Conservation (phyloP, 768 basidiomycete genomes). For the Hygrocybe punicea region DNA sequence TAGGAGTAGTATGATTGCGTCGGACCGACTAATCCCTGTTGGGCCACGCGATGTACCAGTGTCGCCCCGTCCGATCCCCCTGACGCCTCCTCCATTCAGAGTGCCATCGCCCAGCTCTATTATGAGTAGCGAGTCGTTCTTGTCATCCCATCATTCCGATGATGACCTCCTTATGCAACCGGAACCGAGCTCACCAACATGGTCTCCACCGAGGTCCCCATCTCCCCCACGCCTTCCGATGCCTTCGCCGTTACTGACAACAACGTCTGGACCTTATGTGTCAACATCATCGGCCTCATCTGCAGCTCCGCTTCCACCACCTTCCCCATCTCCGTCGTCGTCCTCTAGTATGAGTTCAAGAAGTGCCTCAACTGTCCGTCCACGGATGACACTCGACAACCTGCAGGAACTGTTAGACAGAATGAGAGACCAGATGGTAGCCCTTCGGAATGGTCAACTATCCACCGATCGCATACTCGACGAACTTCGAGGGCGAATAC, state of each 20-base stretch:
- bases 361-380: slow-evolving; percentile 32
- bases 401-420: slow-evolving; percentile 54
- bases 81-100: slow-evolving; percentile 21
- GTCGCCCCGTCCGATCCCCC: slow-evolving; percentile 21
- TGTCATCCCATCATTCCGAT: slow-evolving; percentile 71
- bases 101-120: slow-evolving; percentile 23
- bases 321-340: slow-evolving; percentile 37
- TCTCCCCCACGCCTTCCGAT: slow-evolving; percentile 2
- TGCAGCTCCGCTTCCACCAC: slow-evolving; percentile 32
- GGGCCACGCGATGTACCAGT: slow-evolving; percentile 22
- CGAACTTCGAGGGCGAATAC: slow-evolving; percentile 49
- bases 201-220: slow-evolving; percentile 17
- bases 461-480: slow-evolving; percentile 60
- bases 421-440: slow-evolving; percentile 56
- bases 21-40: slow-evolving; percentile 22
- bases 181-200: slow-evolving; percentile 4
- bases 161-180: slow-evolving; percentile 44
- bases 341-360: too few species aligned
- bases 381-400: slow-evolving; percentile 35
- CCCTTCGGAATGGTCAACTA: slow-evolving; percentile 60
- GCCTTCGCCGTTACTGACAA: slow-evolving; percentile 17
- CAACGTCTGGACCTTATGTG: slow-evolving; percentile 7
- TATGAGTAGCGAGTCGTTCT: slow-evolving; percentile 41
- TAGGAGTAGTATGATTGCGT: slow-evolving; percentile 39
- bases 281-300: slow-evolving; percentile 12